Evolutionary conservation across 2,329 filamentous ascomycete genomes (phyloP), one percentile per base, ranked within the genome.

Genomic region (Aspergillus candidus): DNA sequence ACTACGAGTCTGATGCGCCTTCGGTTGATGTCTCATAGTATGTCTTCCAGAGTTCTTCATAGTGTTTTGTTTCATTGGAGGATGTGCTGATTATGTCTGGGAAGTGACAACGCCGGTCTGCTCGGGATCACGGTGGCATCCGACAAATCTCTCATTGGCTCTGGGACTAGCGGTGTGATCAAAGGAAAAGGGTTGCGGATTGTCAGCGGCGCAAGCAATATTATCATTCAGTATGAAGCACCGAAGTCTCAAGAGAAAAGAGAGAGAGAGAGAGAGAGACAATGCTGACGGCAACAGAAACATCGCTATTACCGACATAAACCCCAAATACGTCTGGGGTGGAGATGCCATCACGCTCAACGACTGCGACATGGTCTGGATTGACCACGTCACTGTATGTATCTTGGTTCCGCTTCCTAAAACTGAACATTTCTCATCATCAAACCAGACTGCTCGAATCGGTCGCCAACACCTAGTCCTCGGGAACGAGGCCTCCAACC

Each of bases 381-480:
- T 76, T 47, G 74, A 76, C 59, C 73, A 76, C 48, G 71, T 74
- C 47, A 75, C 60, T 12, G 59, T 60, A 53, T n/a, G 47, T 36
- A 10, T 8, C 18, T 22, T n/a, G 14, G 7, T 4, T 10, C 13
- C 11, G 14, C 18, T 27, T 11, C 12, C 13, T 14, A 8, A 6
- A 4, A 4, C 12, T 11, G 6, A 40, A 14, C 32, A 18, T 36
- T 12, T 11, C 5, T 32, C 1, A 12, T 15, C 22, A 10, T 8
- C 17, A 6, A 38, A 12, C 8, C 33, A 76, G 63, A 77, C 75
- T 38, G 77, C 76, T 38, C 71, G 75, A 34, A 75, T 81, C 51
- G 76, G 75, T 45, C 76, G 79, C 38, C 78, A 81, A 63, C 75
- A 80, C 66, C 74, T 80, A 34, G 78, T 81, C 34, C 71, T 78